phyloP scores from a whole-genome alignment of 2,329 filamentous ascomycete species.

The Cytospora schulzeri region DNA sequence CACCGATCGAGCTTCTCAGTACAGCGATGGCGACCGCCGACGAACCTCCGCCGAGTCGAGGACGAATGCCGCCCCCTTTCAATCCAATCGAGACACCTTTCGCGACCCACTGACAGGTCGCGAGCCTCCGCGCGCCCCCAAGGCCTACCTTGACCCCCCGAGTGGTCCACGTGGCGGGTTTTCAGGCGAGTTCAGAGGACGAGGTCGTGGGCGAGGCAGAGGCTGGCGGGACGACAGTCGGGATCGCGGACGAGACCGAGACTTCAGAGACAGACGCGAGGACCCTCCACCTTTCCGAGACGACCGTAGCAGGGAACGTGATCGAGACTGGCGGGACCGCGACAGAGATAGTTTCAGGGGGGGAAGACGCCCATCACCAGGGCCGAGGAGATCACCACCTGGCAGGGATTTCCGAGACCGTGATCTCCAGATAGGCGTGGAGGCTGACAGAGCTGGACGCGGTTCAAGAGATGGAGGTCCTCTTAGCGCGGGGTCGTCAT shows the following conservation, averaged over 20 bases:
- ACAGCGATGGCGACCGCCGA: constrained; percentile 67
- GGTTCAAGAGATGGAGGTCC: constrained; percentile 71
- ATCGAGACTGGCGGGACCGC: constrained; percentile 54
- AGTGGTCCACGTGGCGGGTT: constrained; percentile 70
- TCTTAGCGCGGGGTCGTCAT: constrained; percentile 69
- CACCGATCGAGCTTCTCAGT: constrained; percentile 54
- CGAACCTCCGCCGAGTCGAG: constrained; percentile 64
- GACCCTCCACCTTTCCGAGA: constrained; percentile 54
- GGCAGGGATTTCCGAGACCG: constrained; percentile 66
- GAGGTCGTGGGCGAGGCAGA: constrained; percentile 57
- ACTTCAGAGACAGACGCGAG: constrained; percentile 59
- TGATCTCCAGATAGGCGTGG: constrained; percentile 62
- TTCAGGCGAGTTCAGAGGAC: constrained; percentile 64
- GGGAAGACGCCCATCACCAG: constrained; percentile 60
- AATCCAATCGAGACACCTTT: constrained; percentile 59
- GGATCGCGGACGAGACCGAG: constrained; percentile 61
- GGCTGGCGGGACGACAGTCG: constrained; percentile 64
- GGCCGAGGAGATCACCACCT: constrained; percentile 63
- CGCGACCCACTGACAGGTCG: constrained; percentile 58
- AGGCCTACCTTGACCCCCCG: constrained; percentile 73
- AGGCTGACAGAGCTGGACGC: constrained; percentile 67
- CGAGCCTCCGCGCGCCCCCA: constrained; percentile 80
- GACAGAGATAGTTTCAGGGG: constrained; percentile 58
- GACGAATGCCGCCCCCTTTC: constrained; percentile 61
- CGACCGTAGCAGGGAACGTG: constrained; percentile 61